These are phyloP conservation scores for Beauveria sp. DNA, from an alignment of 2,329 filamentous ascomycete genomes.

Conservation along the genomic window DNA sequence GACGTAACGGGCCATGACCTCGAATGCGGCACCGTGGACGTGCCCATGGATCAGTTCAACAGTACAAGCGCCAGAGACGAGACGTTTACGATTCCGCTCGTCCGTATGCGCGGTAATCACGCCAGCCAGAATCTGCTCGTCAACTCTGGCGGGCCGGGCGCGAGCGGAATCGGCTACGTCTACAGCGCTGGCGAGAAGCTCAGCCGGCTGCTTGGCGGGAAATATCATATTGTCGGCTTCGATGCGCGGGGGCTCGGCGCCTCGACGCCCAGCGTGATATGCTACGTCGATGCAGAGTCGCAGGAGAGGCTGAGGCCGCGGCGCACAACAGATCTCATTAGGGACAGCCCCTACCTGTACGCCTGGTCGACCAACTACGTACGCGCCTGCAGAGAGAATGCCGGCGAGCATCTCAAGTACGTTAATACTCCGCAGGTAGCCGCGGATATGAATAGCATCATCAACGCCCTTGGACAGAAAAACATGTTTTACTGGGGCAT, in stretches of 20 bases:
- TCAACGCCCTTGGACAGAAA: slow-evolving; percentile 30
- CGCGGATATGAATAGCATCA: slow-evolving; percentile 43
- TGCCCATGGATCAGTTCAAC: slow-evolving; percentile 40
- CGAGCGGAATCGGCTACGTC: slow-evolving; percentile 31
- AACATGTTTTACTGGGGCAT: slow-evolving; percentile 33
- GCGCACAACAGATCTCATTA: slow-evolving; percentile 19
- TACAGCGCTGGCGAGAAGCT: slow-evolving; percentile 28
- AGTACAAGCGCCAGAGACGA: slow-evolving; percentile 23
- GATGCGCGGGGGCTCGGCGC: slow-evolving; percentile 38
- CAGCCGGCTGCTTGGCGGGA: slow-evolving; percentile 30
- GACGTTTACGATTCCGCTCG: slow-evolving; percentile 36
- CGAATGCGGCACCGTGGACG: slow-evolving; percentile 36
- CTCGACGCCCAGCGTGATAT: slow-evolving; percentile 25
- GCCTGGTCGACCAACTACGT: slow-evolving; percentile 34
- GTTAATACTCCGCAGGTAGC: slow-evolving; percentile 43
- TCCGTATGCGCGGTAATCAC: slow-evolving; percentile 36
- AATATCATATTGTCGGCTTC: slow-evolving; percentile 38
- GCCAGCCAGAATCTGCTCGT: slow-evolving; percentile 36
- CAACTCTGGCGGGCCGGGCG: slow-evolving; percentile 42
- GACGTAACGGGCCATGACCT: slow-evolving; percentile 26
- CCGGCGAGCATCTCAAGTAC: slow-evolving; percentile 36
- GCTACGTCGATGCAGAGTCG: slow-evolving; percentile 30
- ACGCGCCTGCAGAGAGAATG: slow-evolving; percentile 33
- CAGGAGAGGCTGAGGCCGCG: slow-evolving; percentile 21
- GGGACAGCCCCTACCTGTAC: slow-evolving; percentile 31